Evolutionary conservation across 768 basidiomycete species (phyloP), one percentile per base, ranked within the genome.

Genomic region (Suillus ampliporus): DNA sequence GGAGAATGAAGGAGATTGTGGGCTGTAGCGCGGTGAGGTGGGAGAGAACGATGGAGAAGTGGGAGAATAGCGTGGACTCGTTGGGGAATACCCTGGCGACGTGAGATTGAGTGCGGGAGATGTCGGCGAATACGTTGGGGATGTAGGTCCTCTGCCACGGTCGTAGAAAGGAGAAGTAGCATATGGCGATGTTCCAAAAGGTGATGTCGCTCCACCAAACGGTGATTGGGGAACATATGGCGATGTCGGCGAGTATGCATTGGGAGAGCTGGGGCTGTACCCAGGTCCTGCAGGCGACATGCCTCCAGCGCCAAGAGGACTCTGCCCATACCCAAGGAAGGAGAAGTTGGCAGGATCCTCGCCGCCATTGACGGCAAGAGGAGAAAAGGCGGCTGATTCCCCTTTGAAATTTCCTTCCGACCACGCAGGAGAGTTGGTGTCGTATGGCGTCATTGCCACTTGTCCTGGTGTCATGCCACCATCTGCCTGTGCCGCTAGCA

Each of bases 391-490:
- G 6, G 95, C 92, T 4, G 90, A 84, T 61, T 94, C 93, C 58
- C 92, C 94, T 70, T 89, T 89, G 80, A 92, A 92, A 38, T 82
- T 79, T 0, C 81, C 83, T 60, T 92, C 90, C 58, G 89, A 85
- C 89, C 90, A 93, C 68, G 89, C 85, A 5, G 94, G 95, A 17
- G 93, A 92, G 70, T 94, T 92, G 59, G 87, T 91, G 74, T 97
- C 95, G 74, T 99, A 99, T 5, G 97, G 97, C 1, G 97, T 99
- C 92, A 95, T 94, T 10, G 91, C 94, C 9, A 93, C 92, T 71
- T 92, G 91, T 26, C 91, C 92, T 3, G 93, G 93, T 1, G 94
- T 95, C 87, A 95, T 95, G 23, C 90, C 93, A 31, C 91, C 92
- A 54, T 95, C 94, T 3, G 86, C 84, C 61, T 89, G 91, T 4